Evolutionary conservation across 805 yeast genomes (phyloP), one percentile per base, ranked within the genome.

Genomic region (Yarrowia hollandica): DNA sequence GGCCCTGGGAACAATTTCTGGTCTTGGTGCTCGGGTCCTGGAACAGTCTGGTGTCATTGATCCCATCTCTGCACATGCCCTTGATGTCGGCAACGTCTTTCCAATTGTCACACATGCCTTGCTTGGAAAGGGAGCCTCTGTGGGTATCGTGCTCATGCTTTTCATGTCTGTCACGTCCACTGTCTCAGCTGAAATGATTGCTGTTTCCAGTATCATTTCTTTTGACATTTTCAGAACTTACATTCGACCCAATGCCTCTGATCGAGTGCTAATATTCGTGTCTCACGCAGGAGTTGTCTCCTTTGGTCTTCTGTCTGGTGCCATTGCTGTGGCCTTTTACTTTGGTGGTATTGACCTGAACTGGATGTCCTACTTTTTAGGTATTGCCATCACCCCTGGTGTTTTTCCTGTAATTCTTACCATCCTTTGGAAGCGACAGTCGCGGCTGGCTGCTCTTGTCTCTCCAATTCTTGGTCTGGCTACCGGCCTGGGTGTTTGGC

Each of bases 271-370:
- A 63, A 73, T 78, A 33, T 65, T 68, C 25, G 76, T 74, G 5
- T 75, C 81, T 1, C 80, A 79, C 62, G 62, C 71, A n/a, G 68
- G 75, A 12, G 81, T 79, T 30, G 72, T 78, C 28, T 62, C 70
- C 33, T 62, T 67, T 66, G 78, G 74, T 25, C 64, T 71, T 26
- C 76, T 78, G 19, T 84, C 88, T 89, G 84, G 89, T 41, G 92
- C 85, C 0, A 86, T 89, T 69, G 81, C 94, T 26, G 82, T 84
- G 63, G 94, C 95, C 14, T 76, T 89, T 54, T 79, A 81, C 72
- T 85, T 88, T 65, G 95, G 89, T n/a, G 85, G 83, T 25, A 83
- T 88, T 60, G 81, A 88, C 38, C 83, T 90, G 85, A 95, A 95
- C 19, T 89, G 85, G 73, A 75, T 89, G 41, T 60, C 63, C 19